Conservation (phyloP, 345 rosid genomes). For the Rhizophora mangle region DNA sequence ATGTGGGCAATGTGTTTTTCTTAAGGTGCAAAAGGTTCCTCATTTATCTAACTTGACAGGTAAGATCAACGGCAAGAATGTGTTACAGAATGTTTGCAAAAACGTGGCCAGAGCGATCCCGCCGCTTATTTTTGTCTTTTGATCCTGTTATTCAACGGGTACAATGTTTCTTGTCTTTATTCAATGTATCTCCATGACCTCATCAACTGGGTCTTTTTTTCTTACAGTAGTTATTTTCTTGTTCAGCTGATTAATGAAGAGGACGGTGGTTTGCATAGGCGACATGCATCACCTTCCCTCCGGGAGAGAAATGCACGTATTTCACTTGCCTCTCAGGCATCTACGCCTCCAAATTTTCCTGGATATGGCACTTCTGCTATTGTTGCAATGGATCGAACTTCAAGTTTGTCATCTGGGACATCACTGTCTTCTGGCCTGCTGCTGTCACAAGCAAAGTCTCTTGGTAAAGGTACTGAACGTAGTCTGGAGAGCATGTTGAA, state of each 20-base stretch:
- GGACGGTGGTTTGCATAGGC: slow-evolving; percentile 90
- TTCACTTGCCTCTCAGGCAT: slow-evolving; percentile 51
- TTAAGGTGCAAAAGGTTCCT: background rate
- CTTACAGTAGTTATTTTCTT: background rate
- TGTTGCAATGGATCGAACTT: slow-evolving; percentile 92
- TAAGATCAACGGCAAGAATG: slow-evolving; percentile 92
- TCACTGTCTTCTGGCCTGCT: slow-evolving; percentile 77
- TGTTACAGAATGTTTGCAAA: slow-evolving; percentile 97
- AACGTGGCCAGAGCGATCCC: slow-evolving; percentile 99
- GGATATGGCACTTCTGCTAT: slow-evolving; percentile 97
- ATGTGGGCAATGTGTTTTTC: background rate
- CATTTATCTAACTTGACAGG: slow-evolving; percentile 44
- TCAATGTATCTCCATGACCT: background rate
- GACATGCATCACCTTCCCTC: slow-evolving; percentile 94
- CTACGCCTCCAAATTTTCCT: slow-evolving; percentile 52
- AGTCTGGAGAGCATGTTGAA: slow-evolving; percentile 95
- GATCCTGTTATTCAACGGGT: slow-evolving; percentile 99
- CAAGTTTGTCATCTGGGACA: slow-evolving; percentile 62
- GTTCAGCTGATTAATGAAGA: slow-evolving; percentile 84
- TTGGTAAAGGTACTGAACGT: slow-evolving; percentile 73
- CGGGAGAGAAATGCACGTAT: slow-evolving; percentile 78
- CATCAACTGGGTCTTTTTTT: slow-evolving; percentile 1
- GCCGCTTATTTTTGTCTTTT: slow-evolving; percentile 83
- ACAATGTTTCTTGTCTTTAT: slow-evolving; percentile 15
- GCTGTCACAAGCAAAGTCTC: slow-evolving; percentile 66